Evolutionary conservation across 176 grass and related monocot genomes (phyloP), one percentile per base, ranked within the genome.

Genomic region (Zea mays): DNA sequence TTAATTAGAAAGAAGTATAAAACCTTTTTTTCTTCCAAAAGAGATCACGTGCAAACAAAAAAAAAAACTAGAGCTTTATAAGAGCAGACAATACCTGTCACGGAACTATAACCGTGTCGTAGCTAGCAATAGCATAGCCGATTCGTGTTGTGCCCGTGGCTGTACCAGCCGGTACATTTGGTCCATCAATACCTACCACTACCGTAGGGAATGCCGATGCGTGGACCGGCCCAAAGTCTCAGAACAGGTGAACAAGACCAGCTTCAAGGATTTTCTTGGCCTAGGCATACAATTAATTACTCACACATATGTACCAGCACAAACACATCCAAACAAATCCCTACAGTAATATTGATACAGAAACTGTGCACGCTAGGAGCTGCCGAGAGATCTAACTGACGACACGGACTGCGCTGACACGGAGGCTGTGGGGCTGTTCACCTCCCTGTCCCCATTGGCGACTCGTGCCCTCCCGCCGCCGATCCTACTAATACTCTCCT

Each of bases 371-470:
- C 14, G 52, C 85, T 86, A 84, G 39, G 84, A 86, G 74, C 90
- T 92, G 17, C 89, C 66, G 39, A 86, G 80, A 12, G 88, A 92
- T 88, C 75, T 88, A 52, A 90, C 69, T 7, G 91, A 97, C 12
- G 94, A 93, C 56, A 98, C 82, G 1, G 96, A 98, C 12, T 90
- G 87, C 6, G 96, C 96, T 21, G 96, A 98, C 33, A 94, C 81
- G 8, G 96, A 98, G 14, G 96, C 87, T 43, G 91, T 98, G 14
- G 96, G 96, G 75, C 96, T 98, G 78, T 79, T 85, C 15, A 78
- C 58, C 51, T 94, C 95, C 73, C 85, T 79, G 39, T 98, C 95
- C n/a, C 87, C 92, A 45, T 90, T 92, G 35, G 67, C 69, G 51
- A 72, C 8, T 82, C 77, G 80, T 58, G 73, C 77, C 80, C 36